Evolutionary conservation across 345 rosid species (phyloP).

Genomic region (Ailanthus altissimus): DNA sequence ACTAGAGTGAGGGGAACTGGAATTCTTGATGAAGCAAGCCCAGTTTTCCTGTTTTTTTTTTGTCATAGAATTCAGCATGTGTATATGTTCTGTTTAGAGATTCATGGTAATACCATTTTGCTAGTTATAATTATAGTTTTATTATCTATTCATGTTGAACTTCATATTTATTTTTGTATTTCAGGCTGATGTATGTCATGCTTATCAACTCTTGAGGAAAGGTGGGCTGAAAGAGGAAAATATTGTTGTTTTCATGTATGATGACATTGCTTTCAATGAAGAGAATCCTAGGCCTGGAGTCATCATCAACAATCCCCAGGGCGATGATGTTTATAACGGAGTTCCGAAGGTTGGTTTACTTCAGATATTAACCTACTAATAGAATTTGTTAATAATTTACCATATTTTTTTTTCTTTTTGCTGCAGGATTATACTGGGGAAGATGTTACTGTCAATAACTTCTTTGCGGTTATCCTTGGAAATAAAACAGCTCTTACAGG

Average conservation of each 20-base stretch:
- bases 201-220: conserved; percentile 85
- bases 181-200: conserved; percentile 92
- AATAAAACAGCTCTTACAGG: conserved; percentile 75
- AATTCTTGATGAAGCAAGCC: conserved; percentile 1
- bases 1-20: not conserved
- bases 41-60: not conserved
- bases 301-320: conserved; percentile 76
- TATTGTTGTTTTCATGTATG: conserved; percentile 90
- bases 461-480: conserved; percentile 83
- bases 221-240: conserved; percentile 95
- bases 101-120: not conserved
- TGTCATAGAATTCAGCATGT: not conserved
- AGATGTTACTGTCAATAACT: conserved; percentile 70
- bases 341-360: conserved; percentile 74
- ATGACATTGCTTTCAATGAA: conserved; percentile 70
- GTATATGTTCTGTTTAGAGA: not conserved
- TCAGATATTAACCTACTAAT: not conserved
- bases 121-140: conserved; percentile 3
- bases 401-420: conserved; percentile 7
- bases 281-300: conserved; percentile 91
- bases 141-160: not conserved
- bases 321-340: conserved; percentile 80
- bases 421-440: conserved; percentile 90
- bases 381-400: not conserved
- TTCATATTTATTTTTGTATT: conserved; percentile 5